Base-by-base conservation (phyloP, 1,284 basidiomycete species). In the Ganoderma meredithae region DNA sequence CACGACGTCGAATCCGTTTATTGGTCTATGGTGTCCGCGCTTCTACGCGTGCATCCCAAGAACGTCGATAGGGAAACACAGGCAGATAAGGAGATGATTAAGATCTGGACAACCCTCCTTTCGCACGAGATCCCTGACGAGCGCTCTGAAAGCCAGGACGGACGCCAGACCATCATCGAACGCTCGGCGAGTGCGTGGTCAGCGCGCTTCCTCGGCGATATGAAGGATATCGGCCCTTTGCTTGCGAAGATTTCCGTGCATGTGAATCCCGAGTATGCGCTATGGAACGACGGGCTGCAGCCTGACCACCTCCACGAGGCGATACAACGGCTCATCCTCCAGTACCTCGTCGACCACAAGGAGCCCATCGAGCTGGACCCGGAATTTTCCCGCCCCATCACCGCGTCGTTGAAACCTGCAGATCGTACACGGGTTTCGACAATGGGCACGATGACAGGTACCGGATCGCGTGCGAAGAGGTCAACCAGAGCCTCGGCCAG, bases 1-100 rank as follows among this genome's bases (percentile, higher is more conserved):
- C 31, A 62, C 43, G 60, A 62, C 40, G 60, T 62, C 31, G 60
- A 62, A 44, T 62, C 60, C 25, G n/a, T 62, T 0, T 62, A 62
- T 19, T 62, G 60, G 60, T 25, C 60, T 13, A 44, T 62, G 43
- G 43, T 62, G 10, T 62, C 25, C 17, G 31, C 44, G 19, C 43
- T 62, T 31, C 44, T 62, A 4, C 43, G 44, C 5, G 44, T 31
- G 17, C 60, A 62, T 5, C 60, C 60, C 31, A 33, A 19, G n/a
- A 17, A 3, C 4, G 10, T n/a, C 19, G 19, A 36, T 5, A 43
- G 49, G 60, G 40, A 47, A 27, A 5, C 17, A 8, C 25, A 22
- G 27, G 19, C n/a, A 8, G 19, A 17, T 6, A 10, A 7, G 17
- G 5, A 7, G 5, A 22, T 31, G 19, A 15, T n/a, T 3, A 22